Evolutionary conservation across 2,329 filamentous ascomycete genomes (phyloP), one percentile per base, ranked within the genome.

Genomic region (Claviceps africana): DNA sequence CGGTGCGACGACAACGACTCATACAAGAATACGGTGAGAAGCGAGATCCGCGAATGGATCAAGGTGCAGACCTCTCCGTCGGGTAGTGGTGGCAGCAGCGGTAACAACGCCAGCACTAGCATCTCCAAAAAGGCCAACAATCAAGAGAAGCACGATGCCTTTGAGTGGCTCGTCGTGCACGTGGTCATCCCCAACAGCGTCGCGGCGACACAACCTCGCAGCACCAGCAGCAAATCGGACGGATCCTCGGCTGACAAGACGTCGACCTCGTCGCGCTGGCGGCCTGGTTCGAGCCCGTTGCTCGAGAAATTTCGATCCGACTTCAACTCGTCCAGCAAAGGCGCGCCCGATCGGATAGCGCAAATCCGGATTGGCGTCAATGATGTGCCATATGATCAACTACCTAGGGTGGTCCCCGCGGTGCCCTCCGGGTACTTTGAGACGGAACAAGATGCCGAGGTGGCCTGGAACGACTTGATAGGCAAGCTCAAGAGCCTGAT

Each of bases 1-100:
- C 81, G 90, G 62, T 97, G 93, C 69, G 93, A 97, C 70, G 93
- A 98, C 64, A 95, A 89, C 62, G 94, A 98, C 47, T 82, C 82
- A 9, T 98, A 98, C 75, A 97, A 95, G 68, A 73, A 79, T 1
- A 81, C 81, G 13, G 83, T 87, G 7, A 79, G 89, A 49, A 82
- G 86, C 61, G 81, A 87, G 58, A 75, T 98, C 37, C 81, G 87
- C 49, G 90, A 97, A 58, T 98, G 93, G 93, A 80, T 97, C 61
- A 94, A 93, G 67, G 73, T 78, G 7, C 78, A 94, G 56, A 82
- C 83, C 0, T 77, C 81, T 0, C 72, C 78, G 0, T 73, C 79
- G 2, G 72, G 70, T 54, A 77, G 49, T 8, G 31, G 47, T 17
- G 22, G 35, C 47, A 15, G 19, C 22, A 13, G 47, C 30, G 45